Evolutionary conservation across 352 stramenopile genomes (phyloP), one percentile per base, ranked within the genome.

Genomic region (Pythium scleroteichum): DNA sequence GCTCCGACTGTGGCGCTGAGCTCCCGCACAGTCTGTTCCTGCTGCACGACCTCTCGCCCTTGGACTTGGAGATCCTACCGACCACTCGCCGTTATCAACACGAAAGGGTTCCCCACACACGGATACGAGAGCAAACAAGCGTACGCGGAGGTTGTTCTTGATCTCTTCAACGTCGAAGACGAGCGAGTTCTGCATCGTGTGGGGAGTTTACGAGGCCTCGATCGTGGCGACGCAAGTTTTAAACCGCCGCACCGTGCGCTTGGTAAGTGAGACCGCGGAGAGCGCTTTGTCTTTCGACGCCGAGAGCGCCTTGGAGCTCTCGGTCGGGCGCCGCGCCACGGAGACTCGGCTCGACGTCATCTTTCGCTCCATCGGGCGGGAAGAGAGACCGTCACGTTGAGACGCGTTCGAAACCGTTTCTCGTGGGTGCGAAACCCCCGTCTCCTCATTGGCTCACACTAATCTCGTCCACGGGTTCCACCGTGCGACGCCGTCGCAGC

Each of bases 131-230:
- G 44, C 5, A 33, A 41, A 20, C 38, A 19, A 44, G 12, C 59
- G 12, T 14, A 84, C 77, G 54, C 82, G 70, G 35, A 88, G 64
- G 42, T 83, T 78, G 55, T 64, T 83, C 55, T 82, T 85, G 47
- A 86, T 59, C 56, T 72, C 72, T 72, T 86, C 76, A 1, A 86
- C 68, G 50, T 88, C 75, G 19, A 55, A 72, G 10, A 71, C 72
- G 9, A 88, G 56, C 8, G 68, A 68, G 45, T 78, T 86, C 76
- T 88, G 38, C 39, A 19, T 22, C 14, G 14, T 45, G 39, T 45
- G n/a, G 44, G 9, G 12, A 29, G 35, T n/a, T n/a, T n/a, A n/a
- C n/a, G n/a, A n/a, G n/a, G n/a, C n/a, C n/a, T n/a, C n/a, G n/a
- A n/a, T n/a, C n/a, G n/a, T n/a, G n/a, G n/a, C n/a, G n/a, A n/a